phyloP scores from a whole-genome alignment of 2,329 filamentous ascomycete species.

The Paraconiothyrium sp. region DNA sequence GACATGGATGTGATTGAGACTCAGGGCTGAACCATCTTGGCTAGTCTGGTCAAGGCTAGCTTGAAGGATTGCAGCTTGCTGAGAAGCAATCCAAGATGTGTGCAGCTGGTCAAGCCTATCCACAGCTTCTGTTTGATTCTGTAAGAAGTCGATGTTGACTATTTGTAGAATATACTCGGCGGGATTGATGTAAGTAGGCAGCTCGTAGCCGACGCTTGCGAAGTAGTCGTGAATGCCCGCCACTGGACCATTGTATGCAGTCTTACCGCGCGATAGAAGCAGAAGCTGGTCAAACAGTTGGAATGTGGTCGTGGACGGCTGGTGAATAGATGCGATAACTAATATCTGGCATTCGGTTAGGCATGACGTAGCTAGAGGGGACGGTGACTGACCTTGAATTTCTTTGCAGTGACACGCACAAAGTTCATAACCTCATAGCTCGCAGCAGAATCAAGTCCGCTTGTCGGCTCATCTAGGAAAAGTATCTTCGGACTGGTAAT shows the following conservation, averaged over 20 bases:
- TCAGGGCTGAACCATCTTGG: conserved; percentile 6
- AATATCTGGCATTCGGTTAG: conserved; percentile 64
- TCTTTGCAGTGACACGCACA: conserved; percentile 71
- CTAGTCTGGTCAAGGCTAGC: conserved; percentile 34
- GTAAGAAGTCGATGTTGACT: conserved; percentile 78
- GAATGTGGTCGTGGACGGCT: conserved; percentile 82
- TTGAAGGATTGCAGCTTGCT: conserved; percentile 40
- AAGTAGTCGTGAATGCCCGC: conserved; percentile 70
- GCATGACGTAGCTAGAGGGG: background rate
- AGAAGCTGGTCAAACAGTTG: conserved; percentile 82
- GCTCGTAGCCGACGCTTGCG: conserved; percentile 64
- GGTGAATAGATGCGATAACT: conserved; percentile 84
- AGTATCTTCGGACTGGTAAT: conserved; percentile 83
- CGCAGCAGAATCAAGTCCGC: conserved; percentile 80
- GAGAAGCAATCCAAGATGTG: conserved; percentile 64
- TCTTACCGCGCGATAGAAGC: conserved; percentile 74
- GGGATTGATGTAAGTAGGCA: conserved; percentile 78
- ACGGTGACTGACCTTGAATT: conserved; percentile 65
- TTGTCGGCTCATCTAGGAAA: conserved; percentile 86
- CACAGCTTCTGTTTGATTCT: conserved; percentile 58
- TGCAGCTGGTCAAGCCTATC: conserved; percentile 64
- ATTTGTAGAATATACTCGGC: conserved; percentile 83
- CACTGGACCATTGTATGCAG: conserved; percentile 77
- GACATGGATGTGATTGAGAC: conserved; percentile 8
- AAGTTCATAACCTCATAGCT: conserved; percentile 81